These are phyloP conservation scores for Xylaria sp. DNA, from an alignment of 2,329 filamentous ascomycete genomes.

Conservation along the genomic window DNA sequence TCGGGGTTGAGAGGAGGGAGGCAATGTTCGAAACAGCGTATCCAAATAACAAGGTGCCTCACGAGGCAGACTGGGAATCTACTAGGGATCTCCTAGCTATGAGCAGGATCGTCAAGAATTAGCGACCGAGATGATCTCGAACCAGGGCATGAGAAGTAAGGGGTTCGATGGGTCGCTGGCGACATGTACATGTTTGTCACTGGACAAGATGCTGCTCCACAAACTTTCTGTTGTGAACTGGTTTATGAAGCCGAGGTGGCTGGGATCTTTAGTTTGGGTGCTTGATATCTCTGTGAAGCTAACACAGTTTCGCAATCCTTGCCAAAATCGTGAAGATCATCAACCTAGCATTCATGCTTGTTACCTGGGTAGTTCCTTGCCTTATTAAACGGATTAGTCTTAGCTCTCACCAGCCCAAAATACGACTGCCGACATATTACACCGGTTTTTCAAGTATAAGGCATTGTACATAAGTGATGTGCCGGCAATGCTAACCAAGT, in stretches of 20 bases:
- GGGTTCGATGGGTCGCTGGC: constrained; percentile 4
- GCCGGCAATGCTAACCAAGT: constrained; percentile 30
- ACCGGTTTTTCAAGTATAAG: constrained; percentile 7
- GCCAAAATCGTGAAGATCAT: constrained; percentile 40
- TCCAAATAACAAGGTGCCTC: constrained; percentile 6
- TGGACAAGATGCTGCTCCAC: constrained; percentile 22
- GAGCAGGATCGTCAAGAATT: constrained; percentile 38
- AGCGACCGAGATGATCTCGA: constrained; percentile 27
- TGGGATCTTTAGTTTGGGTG: constrained; percentile 35
- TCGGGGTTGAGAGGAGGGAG: constrained; percentile 24
- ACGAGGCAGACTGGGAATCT: constrained; percentile 24
- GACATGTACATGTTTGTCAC: constrained; percentile 30
- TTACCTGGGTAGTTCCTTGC: constrained; percentile 25
- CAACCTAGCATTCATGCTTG: constrained; percentile 34
- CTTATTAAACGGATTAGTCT: constrained; percentile 16
- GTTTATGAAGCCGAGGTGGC: constrained; percentile 37
- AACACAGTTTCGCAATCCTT: constrained; percentile 47
- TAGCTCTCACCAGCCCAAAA: constrained; percentile 14
- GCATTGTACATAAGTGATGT: constrained; percentile 24
- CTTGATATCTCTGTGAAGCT: constrained; percentile 40
- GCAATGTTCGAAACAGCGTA: constrained; percentile 27
- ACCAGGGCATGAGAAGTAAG: constrained; percentile 15
- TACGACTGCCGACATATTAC: constrained; percentile 2
- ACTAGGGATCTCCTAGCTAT: constrained; percentile 30
- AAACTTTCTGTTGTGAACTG: constrained; percentile 10